phyloP scores from a whole-genome alignment of 2,329 filamentous ascomycete genomes.

The Paecilomyces formosus region DNA sequence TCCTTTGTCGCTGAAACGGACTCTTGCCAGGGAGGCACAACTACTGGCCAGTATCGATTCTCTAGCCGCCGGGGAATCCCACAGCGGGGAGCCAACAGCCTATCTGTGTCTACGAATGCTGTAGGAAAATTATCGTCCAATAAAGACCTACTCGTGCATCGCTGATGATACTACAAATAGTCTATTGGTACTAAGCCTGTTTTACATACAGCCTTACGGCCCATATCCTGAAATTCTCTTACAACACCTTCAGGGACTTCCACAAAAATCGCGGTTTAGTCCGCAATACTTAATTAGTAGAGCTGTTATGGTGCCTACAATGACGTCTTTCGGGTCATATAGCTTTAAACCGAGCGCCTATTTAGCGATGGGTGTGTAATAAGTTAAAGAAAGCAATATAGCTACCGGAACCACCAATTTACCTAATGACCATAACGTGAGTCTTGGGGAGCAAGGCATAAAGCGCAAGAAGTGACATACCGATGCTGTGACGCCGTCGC shows the following conservation, averaged over 20 bases:
- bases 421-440: slow-evolving; percentile 38
- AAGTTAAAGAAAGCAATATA: not conserved
- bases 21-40: not conserved
- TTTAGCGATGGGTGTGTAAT: not conserved
- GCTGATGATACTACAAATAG: not conserved
- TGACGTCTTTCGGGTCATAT: too few relatives aligned
- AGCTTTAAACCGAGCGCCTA: not conserved
- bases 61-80: not conserved
- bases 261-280: too few relatives aligned
- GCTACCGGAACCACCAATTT: slow-evolving; percentile 73
- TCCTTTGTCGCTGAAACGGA: not conserved
- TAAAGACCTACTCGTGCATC: not conserved
- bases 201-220: not conserved
- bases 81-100: slow-evolving; percentile 15
- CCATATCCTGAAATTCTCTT: too few relatives aligned
- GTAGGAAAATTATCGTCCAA: not conserved
- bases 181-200: not conserved
- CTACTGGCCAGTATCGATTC: not conserved
- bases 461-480: slow-evolving; percentile 30
- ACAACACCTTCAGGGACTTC: too few relatives aligned
- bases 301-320: too few relatives aligned
- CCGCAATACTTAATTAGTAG: too few relatives aligned
- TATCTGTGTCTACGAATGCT: not conserved
- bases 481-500: slow-evolving; percentile 51
- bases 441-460: slow-evolving; percentile 2